Evolutionary conservation across 768 basidiomycete genomes (phyloP).

Genomic region (Tricholoma saponaceum): DNA sequence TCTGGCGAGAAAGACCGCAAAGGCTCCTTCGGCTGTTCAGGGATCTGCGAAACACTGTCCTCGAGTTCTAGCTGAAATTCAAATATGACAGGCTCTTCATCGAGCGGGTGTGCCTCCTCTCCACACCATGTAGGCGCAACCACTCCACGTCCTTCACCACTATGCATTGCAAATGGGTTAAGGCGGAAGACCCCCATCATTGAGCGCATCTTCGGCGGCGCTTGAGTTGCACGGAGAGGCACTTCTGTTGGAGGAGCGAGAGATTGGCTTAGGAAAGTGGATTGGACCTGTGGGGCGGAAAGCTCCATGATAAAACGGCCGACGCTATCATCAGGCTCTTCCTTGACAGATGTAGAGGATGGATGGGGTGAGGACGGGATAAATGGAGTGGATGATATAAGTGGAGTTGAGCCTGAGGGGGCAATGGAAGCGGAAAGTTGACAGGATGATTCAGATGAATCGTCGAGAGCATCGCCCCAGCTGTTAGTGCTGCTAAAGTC

Average conservation of each 20-base stretch:
- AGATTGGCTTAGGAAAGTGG: slow-evolving; percentile 27
- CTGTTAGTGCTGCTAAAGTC: slow-evolving; percentile 9
- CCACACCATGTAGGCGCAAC: slow-evolving; percentile 37
- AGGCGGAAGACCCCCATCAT: slow-evolving; percentile 80
- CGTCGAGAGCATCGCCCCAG: slow-evolving; percentile 5
- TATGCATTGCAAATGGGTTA: slow-evolving; percentile 72
- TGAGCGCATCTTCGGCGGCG: slow-evolving; percentile 60
- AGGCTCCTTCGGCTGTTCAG: background rate
- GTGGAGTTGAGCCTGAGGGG: too few relatives aligned
- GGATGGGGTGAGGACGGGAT: background rate
- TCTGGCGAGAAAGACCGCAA: slow-evolving; percentile 37
- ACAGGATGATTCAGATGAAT: slow-evolving; percentile 7
- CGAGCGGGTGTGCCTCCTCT: slow-evolving; percentile 55
- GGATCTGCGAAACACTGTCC: slow-evolving; percentile 7
- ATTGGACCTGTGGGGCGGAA: slow-evolving; percentile 17
- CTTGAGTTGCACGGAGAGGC: slow-evolving; percentile 73
- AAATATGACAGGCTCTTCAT: slow-evolving; percentile 55
- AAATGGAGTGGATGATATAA: background rate
- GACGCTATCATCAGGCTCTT: slow-evolving; percentile 36
- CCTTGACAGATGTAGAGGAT: slow-evolving; percentile 25
- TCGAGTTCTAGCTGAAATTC: slow-evolving; percentile 56
- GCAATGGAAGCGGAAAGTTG: slow-evolving; percentile 4
- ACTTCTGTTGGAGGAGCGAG: slow-evolving; percentile 60
- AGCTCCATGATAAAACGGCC: slow-evolving; percentile 44
- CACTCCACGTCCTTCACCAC: slow-evolving; percentile 35